Evolutionary conservation across 2,329 filamentous ascomycete species (phyloP), one percentile per base, ranked within the genome.

Genomic region (Aspergillus japonicus): DNA sequence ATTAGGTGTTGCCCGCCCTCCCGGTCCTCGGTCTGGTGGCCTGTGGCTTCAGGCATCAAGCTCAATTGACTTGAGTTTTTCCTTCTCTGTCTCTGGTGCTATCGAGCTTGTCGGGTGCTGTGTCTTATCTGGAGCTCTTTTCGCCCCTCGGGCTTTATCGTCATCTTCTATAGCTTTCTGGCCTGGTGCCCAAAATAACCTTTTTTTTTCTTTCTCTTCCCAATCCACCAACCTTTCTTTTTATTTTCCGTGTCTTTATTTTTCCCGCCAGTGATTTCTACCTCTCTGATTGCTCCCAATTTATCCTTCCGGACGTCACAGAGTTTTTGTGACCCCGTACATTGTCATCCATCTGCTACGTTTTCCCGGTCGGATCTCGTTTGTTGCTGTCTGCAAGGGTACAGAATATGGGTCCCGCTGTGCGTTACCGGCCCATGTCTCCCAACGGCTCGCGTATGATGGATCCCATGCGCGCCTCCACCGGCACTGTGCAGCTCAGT

Each of bases 391-490:
- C 47, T 54, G 50, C 54, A 61, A 48, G 52, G 61, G 56, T 54
- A 57, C 57, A 63, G 29, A n/a, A 76, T 44, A 44, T 74, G 71
- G 65, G 64, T 49, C 66, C 71, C 59, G 65, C 70, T 44, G 65
- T 66, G 50, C 69, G 71, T 57, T 69, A 73, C 59, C 75, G 75
- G 26, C 69, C 69, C 59, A 62, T 71, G 24, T 78, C 76, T 33
- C 74, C 77, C 14, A 67, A 67, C 3, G 64, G 68, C 55, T 68
- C 68, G 26, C 70, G 71, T 59, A 61, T 73, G 62, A 64, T 69
- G 52, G 75, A 78, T 51, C 75, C 75, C 29, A 69, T 74, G 68
- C 73, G 76, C 47, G 71, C 75, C 31, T 79, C 77, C 19, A 78
- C 76, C 6, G 76, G 76, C 42, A 77, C 71, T 50, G 71, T 79